Evolutionary conservation across 2,329 filamentous ascomycete species (phyloP), one percentile per base, ranked within the genome.

Genomic region (Mollisia scopiformis): DNA sequence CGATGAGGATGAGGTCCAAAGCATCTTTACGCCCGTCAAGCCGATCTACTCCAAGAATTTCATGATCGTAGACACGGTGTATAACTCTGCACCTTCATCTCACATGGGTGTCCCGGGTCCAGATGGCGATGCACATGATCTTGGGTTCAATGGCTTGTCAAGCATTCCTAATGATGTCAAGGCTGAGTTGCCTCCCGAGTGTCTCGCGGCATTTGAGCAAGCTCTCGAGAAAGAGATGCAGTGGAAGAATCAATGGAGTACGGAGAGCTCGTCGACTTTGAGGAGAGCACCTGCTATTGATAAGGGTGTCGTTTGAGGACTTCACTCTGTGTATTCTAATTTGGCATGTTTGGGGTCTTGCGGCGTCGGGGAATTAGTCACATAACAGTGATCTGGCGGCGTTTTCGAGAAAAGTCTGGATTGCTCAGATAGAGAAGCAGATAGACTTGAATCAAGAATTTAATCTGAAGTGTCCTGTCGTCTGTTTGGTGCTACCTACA

Each of bases 191-290:
- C 89, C 89, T 1, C 75, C 82, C 1, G 87, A 91, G 64, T 95
- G 92, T 74, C 84, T 89, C 37, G 78, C 80, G 37, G 89, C 91
- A 0, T 93, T 97, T 64, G 80, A 92, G 54, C 79, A 84, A 56
- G 88, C 91, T 2, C 79, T 87, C 55, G 77, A 77, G 11, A 80
- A 83, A 57, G 91, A 97, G 75, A 75, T 77, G 62, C 77, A 83
- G 57, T 98, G 93, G 91, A 91, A 91, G 74, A 79, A 76, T 31
- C 83, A 82, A 64, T 97, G 93, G 92, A 84, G 84, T 16, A 82
- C 84, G 5, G 93, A 97, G 76, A 80, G 75, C 35, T 76, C 81
- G 10, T 84, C 85, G 60, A 79, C 76, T 61, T 78, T 80, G 39
- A 78, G 86, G 57, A 76, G 80, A 51, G 73, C 78, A 52, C 85